Conservation (phyloP, 768 basidiomycete species). For the Fistulinella prunicolor region DNA sequence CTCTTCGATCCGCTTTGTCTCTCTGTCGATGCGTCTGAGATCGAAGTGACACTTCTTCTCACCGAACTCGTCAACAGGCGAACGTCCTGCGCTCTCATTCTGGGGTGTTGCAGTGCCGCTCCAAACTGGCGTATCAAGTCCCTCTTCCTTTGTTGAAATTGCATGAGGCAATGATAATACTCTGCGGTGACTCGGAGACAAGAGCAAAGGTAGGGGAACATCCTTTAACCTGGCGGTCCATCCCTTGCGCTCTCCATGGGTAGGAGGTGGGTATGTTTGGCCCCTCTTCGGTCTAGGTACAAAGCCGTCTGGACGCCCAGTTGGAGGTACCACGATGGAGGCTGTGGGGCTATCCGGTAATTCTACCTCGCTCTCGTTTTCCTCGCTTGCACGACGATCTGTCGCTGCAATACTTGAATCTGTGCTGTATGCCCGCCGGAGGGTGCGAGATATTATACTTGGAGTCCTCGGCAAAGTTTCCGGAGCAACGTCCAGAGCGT, state of each 20-base stretch:
- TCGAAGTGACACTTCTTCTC: conserved; percentile 31
- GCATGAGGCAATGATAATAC: conserved; percentile 7
- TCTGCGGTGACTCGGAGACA: conserved; percentile 14
- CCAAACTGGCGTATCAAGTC: conserved; percentile 8
- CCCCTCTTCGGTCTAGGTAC: neutral
- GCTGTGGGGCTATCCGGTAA: conserved; percentile 12
- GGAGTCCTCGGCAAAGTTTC: neutral
- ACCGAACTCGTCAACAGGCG: conserved; percentile 16
- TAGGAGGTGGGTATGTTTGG: neutral
- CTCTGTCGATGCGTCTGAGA: conserved; percentile 27
- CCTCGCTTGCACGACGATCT: neutral
- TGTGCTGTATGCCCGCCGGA: conserved; percentile 10
- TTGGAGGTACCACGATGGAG: conserved; percentile 17
- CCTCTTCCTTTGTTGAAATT: conserved; percentile 4
- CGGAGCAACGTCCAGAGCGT: conserved; percentile 19
- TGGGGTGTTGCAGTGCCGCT: conserved; percentile 18
- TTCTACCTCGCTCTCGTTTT: conserved; percentile 7
- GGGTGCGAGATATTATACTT: neutral
- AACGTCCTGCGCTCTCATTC: conserved; percentile 14
- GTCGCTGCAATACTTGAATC: conserved; percentile 9
- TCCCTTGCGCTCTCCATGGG: conserved; percentile 18
- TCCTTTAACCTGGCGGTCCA: conserved; percentile 43
- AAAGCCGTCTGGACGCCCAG: conserved; percentile 4
- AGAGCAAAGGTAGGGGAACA: conserved; percentile 31
- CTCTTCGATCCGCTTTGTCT: conserved; percentile 18